phyloP scores from a whole-genome alignment of 2,329 filamentous ascomycete genomes.

The Fusarium compactum region DNA sequence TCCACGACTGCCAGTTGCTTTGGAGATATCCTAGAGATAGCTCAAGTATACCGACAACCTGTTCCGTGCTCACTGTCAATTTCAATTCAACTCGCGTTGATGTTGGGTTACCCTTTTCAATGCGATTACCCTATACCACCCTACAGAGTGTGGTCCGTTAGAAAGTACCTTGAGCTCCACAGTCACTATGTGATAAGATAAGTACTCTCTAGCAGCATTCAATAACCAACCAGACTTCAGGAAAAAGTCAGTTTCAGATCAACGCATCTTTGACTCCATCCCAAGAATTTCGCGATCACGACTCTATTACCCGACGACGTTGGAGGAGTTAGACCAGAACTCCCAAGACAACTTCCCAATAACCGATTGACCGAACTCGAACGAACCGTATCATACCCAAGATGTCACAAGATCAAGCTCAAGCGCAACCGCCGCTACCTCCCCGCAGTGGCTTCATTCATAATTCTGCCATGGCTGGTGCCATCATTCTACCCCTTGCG shows the following conservation, averaged over 20 bases:
- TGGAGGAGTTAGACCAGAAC: background rate
- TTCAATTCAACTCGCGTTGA: background rate
- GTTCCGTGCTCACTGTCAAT: background rate
- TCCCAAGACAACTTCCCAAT: background rate
- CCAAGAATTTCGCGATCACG: constrained; percentile 17
- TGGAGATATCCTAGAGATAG: background rate
- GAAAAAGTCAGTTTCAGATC: constrained; percentile 35
- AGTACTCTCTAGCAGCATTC: background rate
- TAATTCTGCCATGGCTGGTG: constrained; percentile 61
- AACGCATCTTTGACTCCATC: constrained; percentile 15
- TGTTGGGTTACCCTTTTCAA: background rate
- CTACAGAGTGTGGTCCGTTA: background rate
- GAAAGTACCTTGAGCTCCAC: background rate
- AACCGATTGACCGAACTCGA: background rate
- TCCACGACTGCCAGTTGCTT: background rate
- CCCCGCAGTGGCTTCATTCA: constrained; percentile 57
- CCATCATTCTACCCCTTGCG: constrained; percentile 60
- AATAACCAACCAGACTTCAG: constrained; percentile 17
- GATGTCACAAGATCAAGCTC: constrained; percentile 48
- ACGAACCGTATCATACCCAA: background rate
- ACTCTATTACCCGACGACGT: background rate
- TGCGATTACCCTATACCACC: background rate
- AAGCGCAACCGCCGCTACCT: constrained; percentile 47
- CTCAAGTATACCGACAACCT: background rate
- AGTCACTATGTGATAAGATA: background rate